These are phyloP conservation scores for Xylariaceae sp. DNA, from an alignment of 2,329 filamentous ascomycete species.

Conservation along the genomic window DNA sequence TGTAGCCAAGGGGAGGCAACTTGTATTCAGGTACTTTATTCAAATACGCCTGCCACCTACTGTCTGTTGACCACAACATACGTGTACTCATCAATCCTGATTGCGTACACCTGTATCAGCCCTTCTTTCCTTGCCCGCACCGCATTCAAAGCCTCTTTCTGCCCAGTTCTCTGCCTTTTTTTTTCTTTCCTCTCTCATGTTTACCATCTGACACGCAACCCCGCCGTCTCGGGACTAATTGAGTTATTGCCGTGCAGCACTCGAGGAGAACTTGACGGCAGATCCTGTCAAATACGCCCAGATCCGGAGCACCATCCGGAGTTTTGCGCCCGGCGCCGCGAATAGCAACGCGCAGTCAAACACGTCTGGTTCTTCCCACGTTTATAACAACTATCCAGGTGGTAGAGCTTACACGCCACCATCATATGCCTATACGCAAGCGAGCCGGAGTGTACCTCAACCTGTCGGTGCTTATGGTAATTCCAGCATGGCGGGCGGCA, in stretches of 20 bases:
- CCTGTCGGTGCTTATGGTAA: conserved; percentile 10
- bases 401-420: conserved; percentile 6
- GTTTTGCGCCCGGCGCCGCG: conserved; percentile 1
- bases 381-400: conserved; percentile 2
- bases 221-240: conserved; percentile 3
- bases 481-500: conserved; percentile 12
- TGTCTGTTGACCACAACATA: too few species aligned
- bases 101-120: too few species aligned
- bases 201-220: background rate
- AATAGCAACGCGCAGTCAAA: conserved; percentile 7
- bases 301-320: conserved; percentile 12
- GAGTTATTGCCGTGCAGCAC: conserved; percentile 3
- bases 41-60: too few species aligned
- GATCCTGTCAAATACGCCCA: conserved; percentile 7
- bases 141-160: background rate
- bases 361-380: conserved; percentile 8
- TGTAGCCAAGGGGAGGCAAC: too few species aligned
- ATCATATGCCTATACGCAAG: conserved; percentile 6
- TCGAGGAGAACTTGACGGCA: conserved; percentile 9
- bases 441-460: conserved; percentile 8
- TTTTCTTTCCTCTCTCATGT: background rate
- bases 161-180: background rate
- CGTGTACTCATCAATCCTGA: too few species aligned
- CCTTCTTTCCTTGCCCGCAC: too few species aligned
- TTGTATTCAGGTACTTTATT: too few species aligned